Base-by-base conservation (phyloP, 129 eudicot species). In the Lactuca sativa region DNA sequence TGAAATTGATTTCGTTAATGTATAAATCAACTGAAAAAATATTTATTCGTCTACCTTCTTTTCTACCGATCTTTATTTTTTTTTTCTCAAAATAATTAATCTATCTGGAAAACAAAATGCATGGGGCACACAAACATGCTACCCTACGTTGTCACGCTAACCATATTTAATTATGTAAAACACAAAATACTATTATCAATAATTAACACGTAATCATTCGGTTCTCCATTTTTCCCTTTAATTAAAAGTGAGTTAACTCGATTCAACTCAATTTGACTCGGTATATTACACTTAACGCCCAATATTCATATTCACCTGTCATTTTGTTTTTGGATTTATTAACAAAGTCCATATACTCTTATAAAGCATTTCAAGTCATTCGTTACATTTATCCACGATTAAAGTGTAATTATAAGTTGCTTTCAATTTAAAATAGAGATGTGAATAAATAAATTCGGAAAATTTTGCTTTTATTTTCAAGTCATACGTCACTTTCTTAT, bases 71-170 rank as follows among this genome's bases (percentile, higher is more conserved):
- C 0, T 43, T 43, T 43, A 43, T 43, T 43, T 37, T 62, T 62
- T 3, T 40, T 41, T 38, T 62, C 53, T n/a, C 6, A 43, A 44
- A 21, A 21, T 10, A 53, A 12, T 44, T 44, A 21, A 44, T 9
- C 21, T 25, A 11, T 13, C 25, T 16, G 30, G 21, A 67, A 53
- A 15, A 52, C 4, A 68, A 68, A 48, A 60, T 72, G 52, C 76
- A 72, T 72, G 69, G 68, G 67, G 58, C 21, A 33, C 69, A 72
- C 62, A 48, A 37, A 72, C 51, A 72, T 48, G 69, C 7, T 61
- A 61, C 62, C 61, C 69, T 53, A 48, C 61, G 15, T 49, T 72
- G 76, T 62, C 76, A 72, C 69, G 69, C 76, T 72, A 72, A 61
- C 25, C 38, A 72, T 60, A 72, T 33, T 72, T 72, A 61, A 72